Evolutionary conservation across 2,329 filamentous ascomycete genomes (phyloP), one percentile per base, ranked within the genome.

Genomic region (Plectosphaerella sp.): DNA sequence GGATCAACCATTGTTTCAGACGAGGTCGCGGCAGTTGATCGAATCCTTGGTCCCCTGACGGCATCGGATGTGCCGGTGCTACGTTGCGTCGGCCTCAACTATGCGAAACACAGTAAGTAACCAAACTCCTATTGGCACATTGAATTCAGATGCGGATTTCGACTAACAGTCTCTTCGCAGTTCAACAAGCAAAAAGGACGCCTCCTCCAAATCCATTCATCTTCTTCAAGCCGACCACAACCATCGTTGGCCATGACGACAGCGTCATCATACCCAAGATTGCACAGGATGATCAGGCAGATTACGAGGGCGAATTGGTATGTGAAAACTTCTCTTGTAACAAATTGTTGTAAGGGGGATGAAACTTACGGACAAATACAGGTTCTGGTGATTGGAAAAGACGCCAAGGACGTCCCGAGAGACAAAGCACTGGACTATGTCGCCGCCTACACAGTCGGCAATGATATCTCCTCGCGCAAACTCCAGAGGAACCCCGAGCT

Each of bases 41-140:
- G 66, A 49, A 62, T 84, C 0, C 69, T 85, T 0, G 77, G 78
- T 0, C 81, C 80, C 0, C 62, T 85, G 35, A 69, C 73, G 0
- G 64, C 62, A 10, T 63, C 65, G 3, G 78, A 83, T 48, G 76
- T 84, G 0, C 77, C 79, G 0, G 80, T 83, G 42, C 60, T 86
- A 4, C 66, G 80, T 16, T 85, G 82, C 57, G 74, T 84, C 14
- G 82, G 82, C 0, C 61, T 85, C 25, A 84, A 86, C 58, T 84
- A 84, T 58, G 73, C 74, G 37, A 82, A 78, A 50, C 82, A 85
- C 58, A 79, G 71, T 73, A 53, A 52, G 66, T 48, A 15, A 41
- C 16, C 12, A 28, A 12, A n/a, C 20, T 45, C 4, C 28, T 12
- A 14, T 25, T 11, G 43, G 15, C 14, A 36, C 33, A 36, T 8